These are phyloP conservation scores for Talaromyces sp. DNA, from an alignment of 2,329 filamentous ascomycete species.

Conservation along the genomic window DNA sequence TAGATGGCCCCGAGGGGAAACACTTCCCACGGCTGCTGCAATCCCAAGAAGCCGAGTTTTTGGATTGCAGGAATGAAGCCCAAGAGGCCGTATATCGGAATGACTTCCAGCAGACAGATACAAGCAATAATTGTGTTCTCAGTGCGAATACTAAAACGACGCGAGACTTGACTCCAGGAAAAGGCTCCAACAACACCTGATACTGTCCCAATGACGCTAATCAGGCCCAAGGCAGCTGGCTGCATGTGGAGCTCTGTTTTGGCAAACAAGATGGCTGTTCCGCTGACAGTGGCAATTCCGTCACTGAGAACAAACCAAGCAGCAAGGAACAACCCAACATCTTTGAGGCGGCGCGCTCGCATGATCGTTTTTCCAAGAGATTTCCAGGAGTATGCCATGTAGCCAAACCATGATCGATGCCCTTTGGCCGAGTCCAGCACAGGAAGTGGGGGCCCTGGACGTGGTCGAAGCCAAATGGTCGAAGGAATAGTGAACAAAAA, in stretches of 20 bases:
- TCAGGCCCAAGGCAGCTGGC: slow-evolving; percentile 78
- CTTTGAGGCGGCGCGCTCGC: slow-evolving; percentile 66
- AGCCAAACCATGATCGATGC: slow-evolving; percentile 57
- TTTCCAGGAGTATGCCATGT: slow-evolving; percentile 78
- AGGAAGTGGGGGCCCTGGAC: slow-evolving; percentile 77
- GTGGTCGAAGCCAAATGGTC: slow-evolving; percentile 77
- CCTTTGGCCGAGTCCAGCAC: slow-evolving; percentile 28
- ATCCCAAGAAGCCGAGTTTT: slow-evolving; percentile 67
- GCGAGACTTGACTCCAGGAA: slow-evolving; percentile 76
- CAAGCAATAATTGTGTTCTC: slow-evolving; percentile 89
- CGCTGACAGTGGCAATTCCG: slow-evolving; percentile 87
- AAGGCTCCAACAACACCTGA: slow-evolving; percentile 84
- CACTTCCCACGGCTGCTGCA: slow-evolving; percentile 97
- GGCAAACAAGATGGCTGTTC: slow-evolving; percentile 90
- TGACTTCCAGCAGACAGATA: slow-evolving; percentile 83
- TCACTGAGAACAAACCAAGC: slow-evolving; percentile 96
- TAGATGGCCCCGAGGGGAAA: slow-evolving; percentile 86
- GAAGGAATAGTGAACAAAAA: slow-evolving; percentile 82
- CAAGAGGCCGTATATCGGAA: slow-evolving; percentile 83
- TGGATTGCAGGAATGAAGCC: slow-evolving; percentile 79
- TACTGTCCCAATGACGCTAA: slow-evolving; percentile 85
- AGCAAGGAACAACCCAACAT: slow-evolving; percentile 77
- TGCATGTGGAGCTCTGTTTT: slow-evolving; percentile 91
- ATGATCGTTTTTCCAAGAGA: slow-evolving; percentile 74
- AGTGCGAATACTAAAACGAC: slow-evolving; percentile 62